Percentiles rank a stretch among this genome's conserved stretches.
Conservation (phyloP, 2,329 filamentous ascomycete genomes). For the Ceratocystis ficicola region DNA sequence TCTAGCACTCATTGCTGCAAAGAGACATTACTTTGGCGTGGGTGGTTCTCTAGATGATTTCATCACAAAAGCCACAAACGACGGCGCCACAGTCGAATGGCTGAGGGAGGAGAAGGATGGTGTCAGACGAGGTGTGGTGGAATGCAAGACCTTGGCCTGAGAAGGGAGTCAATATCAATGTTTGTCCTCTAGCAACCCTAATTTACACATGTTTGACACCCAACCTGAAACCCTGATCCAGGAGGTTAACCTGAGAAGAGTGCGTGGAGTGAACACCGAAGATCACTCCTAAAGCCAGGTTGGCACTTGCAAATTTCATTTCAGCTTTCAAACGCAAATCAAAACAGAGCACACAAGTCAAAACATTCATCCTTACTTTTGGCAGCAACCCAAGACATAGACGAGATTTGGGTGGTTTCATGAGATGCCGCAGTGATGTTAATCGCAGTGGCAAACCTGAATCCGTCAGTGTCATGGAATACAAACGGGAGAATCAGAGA, state of each 20-base stretch:
- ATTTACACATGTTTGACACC: not conserved
- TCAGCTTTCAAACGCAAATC: not conserved
- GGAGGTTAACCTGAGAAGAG: not conserved
- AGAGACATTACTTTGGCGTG: slow-evolving; percentile 73
- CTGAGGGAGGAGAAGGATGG: slow-evolving; percentile 49
- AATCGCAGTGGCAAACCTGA: not conserved
- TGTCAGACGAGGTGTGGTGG: slow-evolving; percentile 49
- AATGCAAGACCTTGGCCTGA: slow-evolving; percentile 29
- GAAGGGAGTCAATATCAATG: not conserved
- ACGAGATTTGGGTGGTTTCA: slow-evolving; percentile 2
- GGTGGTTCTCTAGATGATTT: slow-evolving; percentile 73
- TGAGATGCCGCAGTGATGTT: not conserved
- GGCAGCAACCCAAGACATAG: not conserved
- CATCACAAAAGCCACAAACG: slow-evolving; percentile 38
- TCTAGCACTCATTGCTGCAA: slow-evolving; percentile 58
- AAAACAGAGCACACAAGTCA: not conserved
- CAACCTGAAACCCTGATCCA: not conserved
- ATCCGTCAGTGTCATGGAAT: not conserved
- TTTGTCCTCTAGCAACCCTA: not conserved
- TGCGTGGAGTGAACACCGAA: not conserved
- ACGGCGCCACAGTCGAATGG: slow-evolving; percentile 38
- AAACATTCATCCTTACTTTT: not conserved
- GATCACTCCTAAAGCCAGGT: not conserved
- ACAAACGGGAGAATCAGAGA: not conserved
- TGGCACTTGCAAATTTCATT: not conserved